These are phyloP conservation scores for Leucosporidium scottii DNA, from an alignment of 768 basidiomycete species.

Conservation along the genomic window DNA sequence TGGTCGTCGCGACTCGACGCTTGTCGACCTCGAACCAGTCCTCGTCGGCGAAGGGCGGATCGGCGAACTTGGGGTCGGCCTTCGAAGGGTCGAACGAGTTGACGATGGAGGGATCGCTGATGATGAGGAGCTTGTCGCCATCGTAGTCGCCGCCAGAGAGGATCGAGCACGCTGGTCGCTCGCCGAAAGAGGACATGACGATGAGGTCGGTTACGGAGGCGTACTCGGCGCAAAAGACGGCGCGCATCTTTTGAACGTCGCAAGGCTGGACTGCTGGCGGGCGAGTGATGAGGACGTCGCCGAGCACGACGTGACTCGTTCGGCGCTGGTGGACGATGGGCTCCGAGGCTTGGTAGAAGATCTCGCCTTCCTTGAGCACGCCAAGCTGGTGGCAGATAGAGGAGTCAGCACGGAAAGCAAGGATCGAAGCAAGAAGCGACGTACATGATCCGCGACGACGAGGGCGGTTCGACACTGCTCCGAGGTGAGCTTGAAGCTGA, in stretches of 20 bases:
- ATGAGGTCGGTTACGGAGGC: constrained; percentile 5
- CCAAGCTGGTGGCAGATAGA: neutral
- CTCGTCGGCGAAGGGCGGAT: constrained; percentile 20
- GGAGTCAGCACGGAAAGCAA: neutral
- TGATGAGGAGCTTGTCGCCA: constrained; percentile 24
- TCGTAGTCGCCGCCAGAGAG: constrained; percentile 12
- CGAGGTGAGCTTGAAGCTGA: constrained; percentile 11
- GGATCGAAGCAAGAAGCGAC: neutral
- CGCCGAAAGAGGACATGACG: constrained; percentile 17
- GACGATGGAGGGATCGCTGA: constrained; percentile 7
- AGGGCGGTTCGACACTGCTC: constrained; percentile 17
- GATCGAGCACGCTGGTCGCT: constrained; percentile 14
- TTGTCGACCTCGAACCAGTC: constrained; percentile 26
- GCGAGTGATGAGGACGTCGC: constrained; percentile 4
- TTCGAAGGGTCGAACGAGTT: neutral
- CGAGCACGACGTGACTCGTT: neutral
- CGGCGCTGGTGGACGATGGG: neutral
- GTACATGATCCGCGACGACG: constrained; percentile 24
- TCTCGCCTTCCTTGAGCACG: constrained; percentile 17
- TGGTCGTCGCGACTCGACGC: neutral
- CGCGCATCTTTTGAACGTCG: neutral
- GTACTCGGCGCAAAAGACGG: constrained; percentile 11
- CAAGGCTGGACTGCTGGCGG: constrained; percentile 14
- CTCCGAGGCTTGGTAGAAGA: constrained; percentile 19
- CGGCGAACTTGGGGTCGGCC: constrained; percentile 17